Base-by-base conservation (phyloP, 73 alveolate genomes). In the Symbiodinium natans region DNA sequence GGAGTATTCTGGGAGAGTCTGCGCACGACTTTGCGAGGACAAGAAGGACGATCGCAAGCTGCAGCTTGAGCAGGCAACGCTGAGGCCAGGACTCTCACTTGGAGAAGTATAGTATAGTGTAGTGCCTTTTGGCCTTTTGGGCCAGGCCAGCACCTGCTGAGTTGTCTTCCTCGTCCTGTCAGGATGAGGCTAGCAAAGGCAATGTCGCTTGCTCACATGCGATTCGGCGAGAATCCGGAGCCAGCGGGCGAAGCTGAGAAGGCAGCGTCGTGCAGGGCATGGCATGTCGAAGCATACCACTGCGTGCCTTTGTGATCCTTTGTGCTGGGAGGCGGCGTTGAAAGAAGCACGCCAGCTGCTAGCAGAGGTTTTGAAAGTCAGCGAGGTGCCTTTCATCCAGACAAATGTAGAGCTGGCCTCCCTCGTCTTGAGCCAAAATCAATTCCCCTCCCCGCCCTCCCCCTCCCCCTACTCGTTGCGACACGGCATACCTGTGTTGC, bases 171-270 rank as follows among this genome's bases (percentile, higher is more conserved):
- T n/a, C n/a, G n/a, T n/a, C n/a, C n/a, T 34, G 63, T 46, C 46
- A 90, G 97, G 97, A 90, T 90, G 97, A 19, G 97, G 41, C 52
- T 90, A 59, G 97, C 97, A 15, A 90, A 90, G 54, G 97, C 97
- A 82, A 90, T 90, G 97, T 90, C 97, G 21, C 80, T 90, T 29
- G 89, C 89, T 10, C 97, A 90, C 41, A 90, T 90, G 97, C 97
- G 97, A 63, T 90, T 90, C 68, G 97, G 97, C 41, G 97, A 90
- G 80, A 90, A 90, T 33, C 97, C 97, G 40, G 97, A 41, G 52
- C 97, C 97, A 3, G 97, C 97, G 38, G n/a, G 43, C 42, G 36
- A 52, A 15, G 87, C 87, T 6, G 97, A 90, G 83, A 90, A 90
- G 97, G 97, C 88, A 31, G 3, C 31, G 68, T 19, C 7, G 15